phyloP scores from a whole-genome alignment of 2,329 filamentous ascomycete species.

The Claviceps quebecensis region DNA sequence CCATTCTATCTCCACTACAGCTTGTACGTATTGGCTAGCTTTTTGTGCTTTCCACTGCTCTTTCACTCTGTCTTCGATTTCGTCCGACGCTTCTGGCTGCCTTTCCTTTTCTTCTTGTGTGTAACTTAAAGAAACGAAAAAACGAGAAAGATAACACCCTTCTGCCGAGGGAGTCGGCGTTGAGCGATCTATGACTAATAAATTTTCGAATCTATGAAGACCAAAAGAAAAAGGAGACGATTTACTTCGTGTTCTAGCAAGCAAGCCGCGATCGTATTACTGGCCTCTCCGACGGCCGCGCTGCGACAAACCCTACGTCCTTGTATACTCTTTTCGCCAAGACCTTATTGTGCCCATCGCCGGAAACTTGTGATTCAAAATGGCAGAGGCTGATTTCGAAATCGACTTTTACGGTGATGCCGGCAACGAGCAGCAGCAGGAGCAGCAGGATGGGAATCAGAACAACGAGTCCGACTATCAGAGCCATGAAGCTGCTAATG shows the following conservation, averaged over 20 bases:
- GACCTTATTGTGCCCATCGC: neutral
- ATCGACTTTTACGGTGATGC: constrained; percentile 59
- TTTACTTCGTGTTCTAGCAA: neutral
- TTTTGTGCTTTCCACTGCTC: constrained; percentile 23
- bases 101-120: neutral
- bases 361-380: constrained; percentile 19
- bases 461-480: constrained; percentile 15
- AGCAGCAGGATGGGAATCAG: constrained; percentile 21
- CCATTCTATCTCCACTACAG: constrained; percentile 1
- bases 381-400: constrained; percentile 60
- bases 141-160: neutral
- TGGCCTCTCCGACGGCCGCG: neutral
- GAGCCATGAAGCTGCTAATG: constrained; percentile 20
- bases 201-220: neutral
- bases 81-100: constrained; percentile 3
- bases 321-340: neutral
- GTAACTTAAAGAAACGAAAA: neutral
- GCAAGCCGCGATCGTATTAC: neutral
- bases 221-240: constrained; percentile 1
- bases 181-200: constrained; percentile 3
- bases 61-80: constrained; percentile 14
- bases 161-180: neutral
- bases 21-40: constrained; percentile 41
- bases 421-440: constrained; percentile 27
- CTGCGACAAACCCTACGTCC: neutral